Base-by-base conservation (phyloP, 2,329 filamentous ascomycete species). In the Ramularia collo-cygni region DNA sequence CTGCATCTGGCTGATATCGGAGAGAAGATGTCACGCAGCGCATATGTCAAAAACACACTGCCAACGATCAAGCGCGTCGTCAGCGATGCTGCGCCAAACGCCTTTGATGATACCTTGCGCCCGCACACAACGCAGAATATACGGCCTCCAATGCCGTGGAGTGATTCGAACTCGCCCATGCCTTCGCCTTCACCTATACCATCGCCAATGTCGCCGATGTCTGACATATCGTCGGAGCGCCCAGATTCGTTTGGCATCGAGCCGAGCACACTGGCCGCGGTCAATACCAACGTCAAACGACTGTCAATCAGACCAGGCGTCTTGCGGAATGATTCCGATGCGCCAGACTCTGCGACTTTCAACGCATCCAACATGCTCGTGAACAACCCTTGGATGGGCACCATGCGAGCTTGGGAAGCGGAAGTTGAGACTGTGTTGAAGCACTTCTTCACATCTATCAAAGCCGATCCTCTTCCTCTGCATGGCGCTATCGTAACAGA, bases 41-140 rank as follows among this genome's bases (percentile, higher is more conserved):
- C 96, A 57, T 98, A 96, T 57, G 77, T 98, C 59, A 94, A 93
- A 64, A 98, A 98, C 59, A 95, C 92, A 4, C 81, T 96, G 72
- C 83, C 85, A 1, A 95, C 90, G 0, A 85, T 98, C 47, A 79
- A 77, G 43, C 80, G 87, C 35, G 81, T 85, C 9, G 74, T 88
- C 8, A 69, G 74, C 28, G 86, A 94, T 52, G 78, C 81, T n/a
- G 77, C 72, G 1, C 78, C 84, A 1, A 75, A 80, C 44, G 74
- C 74, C 1, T 83, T 83, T 47, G 75, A 81, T 56, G 57, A 58
- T 3, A 58, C 56, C 1, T 43, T 58, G 16, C 47, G 52, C 18
- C 49, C 55, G 6, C 43, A 37, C 8, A 38, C 43, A 8, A 44
- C 41, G 3, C 42, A 36, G 7, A 19, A 37, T 3, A 33, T 51